Evolutionary conservation across 1,284 basidiomycete genomes (phyloP).

Genomic region (Leucoagaricus sp.): DNA sequence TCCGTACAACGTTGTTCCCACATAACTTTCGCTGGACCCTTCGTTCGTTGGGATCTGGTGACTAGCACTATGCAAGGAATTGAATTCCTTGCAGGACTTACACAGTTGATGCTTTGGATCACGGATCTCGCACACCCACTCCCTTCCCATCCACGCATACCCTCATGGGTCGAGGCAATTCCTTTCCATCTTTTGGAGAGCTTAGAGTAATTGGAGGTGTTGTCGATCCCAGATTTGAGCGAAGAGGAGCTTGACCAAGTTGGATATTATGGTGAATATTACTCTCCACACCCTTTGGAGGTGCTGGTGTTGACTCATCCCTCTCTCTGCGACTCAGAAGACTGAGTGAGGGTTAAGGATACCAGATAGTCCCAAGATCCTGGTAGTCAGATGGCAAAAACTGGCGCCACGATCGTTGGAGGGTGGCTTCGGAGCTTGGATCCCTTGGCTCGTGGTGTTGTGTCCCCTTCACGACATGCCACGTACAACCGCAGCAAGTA

Average conservation of each 20-base stretch:
- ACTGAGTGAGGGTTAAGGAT: background rate
- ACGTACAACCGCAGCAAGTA: background rate
- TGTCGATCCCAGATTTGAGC: background rate
- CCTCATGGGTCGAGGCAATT: background rate
- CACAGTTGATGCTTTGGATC: constrained; percentile 37
- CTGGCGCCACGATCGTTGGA: constrained; percentile 17
- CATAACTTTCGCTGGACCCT: constrained; percentile 32
- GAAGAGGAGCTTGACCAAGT: background rate
- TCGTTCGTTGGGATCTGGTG: constrained; percentile 37
- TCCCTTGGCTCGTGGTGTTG: constrained; percentile 20
- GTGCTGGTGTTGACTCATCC: background rate
- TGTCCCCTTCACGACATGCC: constrained; percentile 9
- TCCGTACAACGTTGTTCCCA: constrained; percentile 23
- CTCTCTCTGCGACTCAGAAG: too few species aligned
- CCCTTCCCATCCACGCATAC: constrained; percentile 6
- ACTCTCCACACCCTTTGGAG: constrained; percentile 2
- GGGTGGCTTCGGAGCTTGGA: constrained; percentile 20
- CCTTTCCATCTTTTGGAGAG: background rate
- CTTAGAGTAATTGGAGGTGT: background rate
- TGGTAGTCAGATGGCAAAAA: background rate
- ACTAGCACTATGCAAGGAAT: constrained; percentile 30
- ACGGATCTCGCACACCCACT: constrained; percentile 17
- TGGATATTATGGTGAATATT: constrained; percentile 1
- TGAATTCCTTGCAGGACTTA: constrained; percentile 34
- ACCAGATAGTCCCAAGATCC: background rate